Evolutionary conservation across 192 early-diverging fungal genomes (phyloP), one percentile per base, ranked within the genome.

Genomic region (Backusella morwellensis): DNA sequence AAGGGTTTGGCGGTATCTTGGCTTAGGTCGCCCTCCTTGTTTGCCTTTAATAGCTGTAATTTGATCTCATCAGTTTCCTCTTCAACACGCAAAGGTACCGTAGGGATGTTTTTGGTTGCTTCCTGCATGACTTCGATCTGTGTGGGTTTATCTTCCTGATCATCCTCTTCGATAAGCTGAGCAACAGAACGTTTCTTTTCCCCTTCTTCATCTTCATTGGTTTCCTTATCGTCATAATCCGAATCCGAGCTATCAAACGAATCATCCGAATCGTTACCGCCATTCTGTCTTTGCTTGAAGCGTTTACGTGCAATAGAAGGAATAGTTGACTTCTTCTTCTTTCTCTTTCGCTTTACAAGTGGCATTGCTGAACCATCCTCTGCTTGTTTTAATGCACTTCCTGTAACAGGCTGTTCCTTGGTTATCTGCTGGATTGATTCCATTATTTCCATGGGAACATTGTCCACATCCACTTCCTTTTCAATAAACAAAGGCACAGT

Each of bases 221-320:
- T 54, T 29, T 63, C 56, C 4, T 29, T 63, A 11, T 78, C 77
- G 56, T 90, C 88, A 81, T 89, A 81, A 4, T 86, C 88, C 35
- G 90, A 90, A 63, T 91, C 88, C 4, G 93, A 94, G 72, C 92
- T 93, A 84, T 93, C 93, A 82, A 92, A 92, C 0, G 92, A 91
- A 7, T 86, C 85, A 36, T 90, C 91, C 2, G 75, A 74, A 29
- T 85, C 82, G 4, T 68, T 72, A 34, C 77, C 73, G 19, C 47
- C 47, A 6, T 50, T 50, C 9, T 76, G 75, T 40, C 81, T 79
- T 29, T 78, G 70, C 70, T 80, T 80, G 36, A 75, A 78, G 5
- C 73, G 66, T 23, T 80, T 79, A 2, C 76, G 76, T 34, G 77
- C 78, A 17, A 67, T 35, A n/a, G 59, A 59, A 66, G 82, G 82